A percentile compares a stretch with the other conserved stretches of the same genome.
phyloP scores from a whole-genome alignment of 495 filamentous ascomycete species.

The Penicillium crystallinum region DNA sequence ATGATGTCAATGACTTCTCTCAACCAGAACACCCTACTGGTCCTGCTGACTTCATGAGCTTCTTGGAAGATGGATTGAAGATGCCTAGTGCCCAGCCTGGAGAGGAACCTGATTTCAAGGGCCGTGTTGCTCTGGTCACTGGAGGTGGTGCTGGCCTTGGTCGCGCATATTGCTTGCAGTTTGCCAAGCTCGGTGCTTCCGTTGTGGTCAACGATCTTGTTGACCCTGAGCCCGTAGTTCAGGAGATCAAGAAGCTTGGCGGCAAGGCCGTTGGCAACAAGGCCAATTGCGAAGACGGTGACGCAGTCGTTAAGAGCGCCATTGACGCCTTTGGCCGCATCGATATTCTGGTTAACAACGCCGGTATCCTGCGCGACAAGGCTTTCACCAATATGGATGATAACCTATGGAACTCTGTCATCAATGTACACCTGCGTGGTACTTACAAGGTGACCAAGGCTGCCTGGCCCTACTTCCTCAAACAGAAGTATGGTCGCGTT shows the following conservation, averaged over 20 bases:
- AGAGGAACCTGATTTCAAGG: constrained; percentile 80
- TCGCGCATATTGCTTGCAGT: constrained; percentile 85
- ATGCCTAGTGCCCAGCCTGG: constrained; percentile 66
- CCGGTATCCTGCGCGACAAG: constrained; percentile 95
- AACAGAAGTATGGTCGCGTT: constrained; percentile 97
- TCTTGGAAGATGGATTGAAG: constrained; percentile 83
- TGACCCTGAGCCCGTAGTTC: constrained; percentile 86
- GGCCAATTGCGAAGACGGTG: constrained; percentile 90
- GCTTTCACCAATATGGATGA: constrained; percentile 98
- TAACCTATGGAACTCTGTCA: constrained; percentile 84
- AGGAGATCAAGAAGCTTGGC: constrained; percentile 85
- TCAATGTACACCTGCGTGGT: constrained; percentile 88
- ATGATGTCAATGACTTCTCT: constrained; percentile 81
- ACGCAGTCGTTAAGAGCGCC: constrained; percentile 83
- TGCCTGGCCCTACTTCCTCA: constrained; percentile 95
- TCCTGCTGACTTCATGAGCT: constrained; percentile 80
- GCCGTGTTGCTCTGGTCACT: constrained; percentile 86
- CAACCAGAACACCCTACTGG: constrained; percentile 78
- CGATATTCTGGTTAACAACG: constrained; percentile 95
- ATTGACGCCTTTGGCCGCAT: constrained; percentile 93
- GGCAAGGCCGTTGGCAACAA: constrained; percentile 92
- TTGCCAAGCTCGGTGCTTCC: constrained; percentile 82
- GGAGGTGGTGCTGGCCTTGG: constrained; percentile 86
- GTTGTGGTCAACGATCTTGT: constrained; percentile 94
- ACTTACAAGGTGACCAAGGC: constrained; percentile 98